Evolutionary conservation across 2,329 filamentous ascomycete species (phyloP).

Genomic region (Beauveria asiatica): DNA sequence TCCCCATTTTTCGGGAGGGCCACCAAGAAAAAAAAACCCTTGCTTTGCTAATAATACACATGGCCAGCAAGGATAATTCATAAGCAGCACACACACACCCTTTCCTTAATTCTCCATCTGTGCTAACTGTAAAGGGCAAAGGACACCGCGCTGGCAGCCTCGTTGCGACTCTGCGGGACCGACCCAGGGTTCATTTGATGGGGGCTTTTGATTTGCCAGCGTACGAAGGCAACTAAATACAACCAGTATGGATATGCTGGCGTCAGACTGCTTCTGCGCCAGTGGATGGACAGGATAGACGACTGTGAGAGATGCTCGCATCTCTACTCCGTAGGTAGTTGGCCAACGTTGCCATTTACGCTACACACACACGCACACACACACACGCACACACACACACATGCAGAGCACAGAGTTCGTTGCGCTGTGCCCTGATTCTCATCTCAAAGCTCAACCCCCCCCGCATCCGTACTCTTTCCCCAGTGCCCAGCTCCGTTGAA

Average conservation of each 20-base stretch:
- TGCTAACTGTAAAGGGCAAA: background rate
- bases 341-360: background rate
- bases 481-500: constrained; percentile 2
- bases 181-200: background rate
- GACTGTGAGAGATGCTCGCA: background rate
- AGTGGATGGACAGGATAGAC: constrained; percentile 6
- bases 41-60: constrained; percentile 8
- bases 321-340: background rate
- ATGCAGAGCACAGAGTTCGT: background rate
- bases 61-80: background rate
- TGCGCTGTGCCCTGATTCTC: background rate
- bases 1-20: constrained; percentile 5
- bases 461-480: background rate
- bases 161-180: background rate
- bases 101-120: background rate
- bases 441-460: background rate
- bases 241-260: background rate
- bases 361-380: background rate
- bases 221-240: background rate
- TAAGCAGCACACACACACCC: background rate
- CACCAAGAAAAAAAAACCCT: too few species aligned
- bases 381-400: background rate
- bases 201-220: background rate
- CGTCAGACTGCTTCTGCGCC: background rate
- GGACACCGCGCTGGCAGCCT: constrained; percentile 10